Base-by-base conservation (phyloP, 495 filamentous ascomycete species). In the Letharia lupina region DNA sequence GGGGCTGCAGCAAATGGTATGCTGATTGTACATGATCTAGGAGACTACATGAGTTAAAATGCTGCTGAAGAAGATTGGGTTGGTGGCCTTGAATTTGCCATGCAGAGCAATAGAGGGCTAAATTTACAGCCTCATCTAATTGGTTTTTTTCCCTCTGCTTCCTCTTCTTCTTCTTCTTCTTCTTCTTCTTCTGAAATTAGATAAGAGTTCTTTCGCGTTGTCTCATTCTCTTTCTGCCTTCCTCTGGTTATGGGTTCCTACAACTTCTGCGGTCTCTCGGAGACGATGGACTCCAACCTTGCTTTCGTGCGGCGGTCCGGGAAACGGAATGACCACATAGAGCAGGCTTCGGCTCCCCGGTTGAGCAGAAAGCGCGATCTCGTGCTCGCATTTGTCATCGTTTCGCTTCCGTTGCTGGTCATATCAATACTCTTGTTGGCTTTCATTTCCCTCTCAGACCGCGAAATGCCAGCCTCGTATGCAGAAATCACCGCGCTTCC, bases 361-460 rank as follows among this genome's bases (percentile, higher is more conserved):
- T 40, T 39, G 37, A 67, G 35, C 52, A 64, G 60, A 58, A 68
- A 62, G 47, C 57, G 39, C 20, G 57, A 68, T 54, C 39, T 67
- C 20, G 33, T 59, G 0, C 61, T 67, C 39, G 61, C 65, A 10
- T 67, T 67, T 33, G 52, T 61, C 9, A 58, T 67, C 23, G 65
- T 67, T 20, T 67, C 65, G 40, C 65, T 67, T 41, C 65, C 65
- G 10, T 48, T 67, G 39, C 50, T 67, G 7, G 60, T 64, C 48
- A 64, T 67, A 3, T 44, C 65, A 45, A 37, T 64, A 23, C 11
- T 64, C 13, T 16, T 67, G 15, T 40, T 67, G 20, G 65, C 61
- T 37, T 67, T 67, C 39, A 41, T 57, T 40, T 67, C 64, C 61
- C 42, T 47, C 23, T 35, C 60, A 18, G 8, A 63, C 31, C 65